Evolutionary conservation across 371 early-diverging fungal species (phyloP).

Genomic region (Mortierella sp.): DNA sequence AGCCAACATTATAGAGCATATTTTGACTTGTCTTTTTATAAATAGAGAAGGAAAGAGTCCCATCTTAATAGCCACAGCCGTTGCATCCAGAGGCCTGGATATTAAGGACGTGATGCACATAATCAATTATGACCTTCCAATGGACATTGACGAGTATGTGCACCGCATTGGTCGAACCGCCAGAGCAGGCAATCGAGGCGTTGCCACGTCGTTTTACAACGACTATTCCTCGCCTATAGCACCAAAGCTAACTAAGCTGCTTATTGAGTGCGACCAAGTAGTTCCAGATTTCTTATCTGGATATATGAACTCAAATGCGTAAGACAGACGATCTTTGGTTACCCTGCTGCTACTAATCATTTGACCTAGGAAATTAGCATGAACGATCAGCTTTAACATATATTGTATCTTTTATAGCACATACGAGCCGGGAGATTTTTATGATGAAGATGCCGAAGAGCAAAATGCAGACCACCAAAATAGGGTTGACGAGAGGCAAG

Average conservation of each 20-base stretch:
- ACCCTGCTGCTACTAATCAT: neutral
- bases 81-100: constrained; percentile 94
- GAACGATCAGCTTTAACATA: neutral
- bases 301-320: constrained; percentile 58
- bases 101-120: constrained; percentile 87
- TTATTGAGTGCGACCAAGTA: constrained; percentile 84
- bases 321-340: constrained; percentile 16
- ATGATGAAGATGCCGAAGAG: neutral
- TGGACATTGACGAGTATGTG: constrained; percentile 85
- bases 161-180: constrained; percentile 83
- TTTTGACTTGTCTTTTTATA: too few species aligned
- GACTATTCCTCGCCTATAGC: constrained; percentile 62
- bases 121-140: constrained; percentile 88
- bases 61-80: constrained; percentile 92
- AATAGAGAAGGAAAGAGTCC: constrained; percentile 70
- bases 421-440: constrained; percentile 35
- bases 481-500: neutral
- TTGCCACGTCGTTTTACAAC: constrained; percentile 83
- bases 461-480: neutral
- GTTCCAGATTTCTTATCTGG: constrained; percentile 80
- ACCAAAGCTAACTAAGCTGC: constrained; percentile 77
- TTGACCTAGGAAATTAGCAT: neutral
- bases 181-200: constrained; percentile 64
- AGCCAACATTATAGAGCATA: neutral
- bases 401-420: constrained; percentile 3